Evolutionary conservation across 345 rosid genomes (phyloP).

Genomic region (Gossypium bickii): DNA sequence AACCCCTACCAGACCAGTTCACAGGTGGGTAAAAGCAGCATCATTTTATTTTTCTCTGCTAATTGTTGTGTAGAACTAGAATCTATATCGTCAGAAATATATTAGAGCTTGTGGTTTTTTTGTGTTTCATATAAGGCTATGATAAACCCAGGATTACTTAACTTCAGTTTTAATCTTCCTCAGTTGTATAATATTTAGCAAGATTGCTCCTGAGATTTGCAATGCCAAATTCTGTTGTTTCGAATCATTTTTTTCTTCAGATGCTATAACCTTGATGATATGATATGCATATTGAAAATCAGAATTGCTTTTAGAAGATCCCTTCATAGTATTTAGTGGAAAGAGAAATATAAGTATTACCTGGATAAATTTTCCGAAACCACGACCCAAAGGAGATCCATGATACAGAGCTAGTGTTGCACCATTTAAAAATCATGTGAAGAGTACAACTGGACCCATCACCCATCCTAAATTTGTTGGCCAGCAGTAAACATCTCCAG

Average conservation of each 20-base stretch:
- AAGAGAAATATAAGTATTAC: conserved; percentile 20
- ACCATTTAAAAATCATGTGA: conserved; percentile 65
- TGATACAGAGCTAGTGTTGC: conserved; percentile 80
- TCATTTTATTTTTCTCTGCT: no score
- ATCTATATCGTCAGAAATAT: no score
- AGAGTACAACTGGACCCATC: conserved; percentile 69
- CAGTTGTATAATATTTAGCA: not conserved
- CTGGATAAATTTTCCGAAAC: conserved; percentile 90
- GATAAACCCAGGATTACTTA: not conserved
- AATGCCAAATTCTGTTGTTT: not conserved
- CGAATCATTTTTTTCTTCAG: not conserved
- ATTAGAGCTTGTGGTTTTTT: no score
- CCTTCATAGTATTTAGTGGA: not conserved
- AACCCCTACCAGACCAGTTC: no score
- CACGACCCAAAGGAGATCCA: conserved; percentile 81
- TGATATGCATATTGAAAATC: not conserved
- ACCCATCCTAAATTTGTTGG: conserved; percentile 98
- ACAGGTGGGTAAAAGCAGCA: no score
- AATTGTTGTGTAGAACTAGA: no score
- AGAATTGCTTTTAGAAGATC: not conserved
- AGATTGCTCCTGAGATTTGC: not conserved
- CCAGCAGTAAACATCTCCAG: conserved; percentile 70
- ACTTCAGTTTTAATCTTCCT: not conserved
- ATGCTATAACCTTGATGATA: not conserved
- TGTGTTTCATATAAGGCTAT: not conserved